Percentiles rank a stretch among this genome's conserved stretches.
Evolutionary conservation across 2,329 filamentous ascomycete genomes (phyloP).

Genomic region (Pseudogymnoascus sp.): DNA sequence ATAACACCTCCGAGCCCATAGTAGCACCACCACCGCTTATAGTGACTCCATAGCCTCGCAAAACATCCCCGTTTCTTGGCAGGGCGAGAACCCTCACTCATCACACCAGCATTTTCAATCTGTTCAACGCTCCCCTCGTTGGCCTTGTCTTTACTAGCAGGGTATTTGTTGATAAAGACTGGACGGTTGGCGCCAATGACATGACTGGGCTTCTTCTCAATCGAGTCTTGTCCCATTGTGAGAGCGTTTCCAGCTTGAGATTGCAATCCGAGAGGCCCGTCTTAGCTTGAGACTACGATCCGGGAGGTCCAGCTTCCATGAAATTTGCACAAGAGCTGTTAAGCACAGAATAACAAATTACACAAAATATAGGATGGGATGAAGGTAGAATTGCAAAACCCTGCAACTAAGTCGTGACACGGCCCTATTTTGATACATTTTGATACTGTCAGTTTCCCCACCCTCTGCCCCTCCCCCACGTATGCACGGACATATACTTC

Average conservation of each 20-base stretch:
- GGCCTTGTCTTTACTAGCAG: neutral
- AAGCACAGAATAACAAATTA: neutral
- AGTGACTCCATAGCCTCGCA: constrained; percentile 27
- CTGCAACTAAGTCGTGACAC: neutral
- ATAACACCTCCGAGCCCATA: constrained; percentile 29
- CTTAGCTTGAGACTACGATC: neutral
- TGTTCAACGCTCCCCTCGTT: neutral
- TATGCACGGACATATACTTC: neutral
- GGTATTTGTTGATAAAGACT: neutral
- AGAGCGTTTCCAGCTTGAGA: neutral
- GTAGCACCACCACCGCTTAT: constrained; percentile 32
- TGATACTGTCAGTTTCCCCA: neutral
- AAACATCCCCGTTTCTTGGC: neutral
- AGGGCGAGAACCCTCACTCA: neutral
- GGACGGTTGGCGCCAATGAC: neutral
- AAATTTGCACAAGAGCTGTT: constrained; percentile 6
- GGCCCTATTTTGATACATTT: constrained; percentile 6
- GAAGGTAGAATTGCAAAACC: neutral
- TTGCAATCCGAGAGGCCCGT: neutral
- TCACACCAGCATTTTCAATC: neutral
- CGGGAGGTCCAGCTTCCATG: neutral
- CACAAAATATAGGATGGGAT: constrained; percentile 1
- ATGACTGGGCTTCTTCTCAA: neutral
- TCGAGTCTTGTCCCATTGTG: neutral
- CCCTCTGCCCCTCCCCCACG: neutral